Evolutionary conservation across 768 basidiomycete genomes (phyloP).

Genomic region (Boletus subcaerulescens): DNA sequence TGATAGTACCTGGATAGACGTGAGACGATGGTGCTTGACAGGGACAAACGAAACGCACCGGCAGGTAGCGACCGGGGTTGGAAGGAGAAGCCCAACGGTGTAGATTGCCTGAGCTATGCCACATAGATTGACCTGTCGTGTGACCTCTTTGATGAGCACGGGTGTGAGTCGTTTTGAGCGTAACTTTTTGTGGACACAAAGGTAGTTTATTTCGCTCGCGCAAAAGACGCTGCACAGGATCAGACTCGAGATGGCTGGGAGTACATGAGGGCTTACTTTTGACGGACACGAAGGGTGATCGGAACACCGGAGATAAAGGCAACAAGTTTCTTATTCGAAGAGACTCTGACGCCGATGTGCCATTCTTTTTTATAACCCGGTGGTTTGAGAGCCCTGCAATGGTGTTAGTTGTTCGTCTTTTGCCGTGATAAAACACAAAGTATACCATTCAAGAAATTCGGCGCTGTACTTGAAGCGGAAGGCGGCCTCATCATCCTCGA

Average conservation of each 20-base stretch:
- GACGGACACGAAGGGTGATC: constrained; percentile 77
- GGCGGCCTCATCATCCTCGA: constrained; percentile 94
- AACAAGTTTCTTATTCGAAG: constrained; percentile 87
- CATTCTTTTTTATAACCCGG: constrained; percentile 93
- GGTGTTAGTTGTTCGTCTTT: neutral
- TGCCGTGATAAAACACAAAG: neutral
- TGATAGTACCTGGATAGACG: constrained; percentile 71
- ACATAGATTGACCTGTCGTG: constrained; percentile 83
- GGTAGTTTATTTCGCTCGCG: constrained; percentile 92
- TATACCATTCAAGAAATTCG: constrained; percentile 89
- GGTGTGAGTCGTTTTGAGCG: constrained; percentile 93
- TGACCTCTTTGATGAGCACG: constrained; percentile 96
- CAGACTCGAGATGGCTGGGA: constrained; percentile 1
- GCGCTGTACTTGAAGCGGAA: constrained; percentile 96
- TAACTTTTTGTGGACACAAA: constrained; percentile 96
- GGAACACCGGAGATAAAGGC: constrained; percentile 97
- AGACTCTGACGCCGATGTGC: constrained; percentile 94
- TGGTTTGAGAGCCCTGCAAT: constrained; percentile 82
- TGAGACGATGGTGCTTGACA: constrained; percentile 4
- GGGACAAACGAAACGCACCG: constrained; percentile 43
- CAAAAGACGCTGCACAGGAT: constrained; percentile 52
- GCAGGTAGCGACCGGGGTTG: constrained; percentile 88
- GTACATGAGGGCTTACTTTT: constrained; percentile 53
- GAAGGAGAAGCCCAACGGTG: constrained; percentile 89
- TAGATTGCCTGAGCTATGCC: constrained; percentile 97